Conservation (phyloP, 306 rosid species). For the Cicer arietinum region DNA sequence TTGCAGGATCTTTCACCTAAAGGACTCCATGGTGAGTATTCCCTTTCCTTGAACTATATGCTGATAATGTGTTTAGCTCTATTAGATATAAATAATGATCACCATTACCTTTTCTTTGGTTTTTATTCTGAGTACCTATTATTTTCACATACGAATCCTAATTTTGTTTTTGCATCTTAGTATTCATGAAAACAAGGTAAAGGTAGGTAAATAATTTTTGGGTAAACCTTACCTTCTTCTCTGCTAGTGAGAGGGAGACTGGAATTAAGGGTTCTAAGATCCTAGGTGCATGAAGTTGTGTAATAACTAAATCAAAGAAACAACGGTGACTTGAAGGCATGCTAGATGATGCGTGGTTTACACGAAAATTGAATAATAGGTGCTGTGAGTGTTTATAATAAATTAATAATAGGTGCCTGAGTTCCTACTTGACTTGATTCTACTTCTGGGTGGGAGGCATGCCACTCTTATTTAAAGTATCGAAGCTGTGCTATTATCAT, state of each 20-base stretch:
- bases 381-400: conserved; percentile 3
- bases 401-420: not conserved
- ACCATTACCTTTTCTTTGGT: not conserved
- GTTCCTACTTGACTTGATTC: not conserved
- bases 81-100: not conserved
- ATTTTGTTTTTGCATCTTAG: not conserved
- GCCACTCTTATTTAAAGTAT: not conserved
- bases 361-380: not conserved
- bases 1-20: conserved; percentile 87
- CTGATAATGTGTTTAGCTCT: conserved; percentile 10
- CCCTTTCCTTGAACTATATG: conserved; percentile 41
- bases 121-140: not conserved
- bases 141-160: not conserved
- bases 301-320: conserved; percentile 21
- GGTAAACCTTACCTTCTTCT: not conserved
- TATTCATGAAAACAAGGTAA: conserved; percentile 2
- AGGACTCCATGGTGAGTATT: conserved; percentile 86
- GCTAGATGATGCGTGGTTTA: conserved; percentile 21
- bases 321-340: conserved; percentile 3
- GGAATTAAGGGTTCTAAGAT: conserved; percentile 25
- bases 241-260: not conserved
- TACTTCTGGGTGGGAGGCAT: not conserved
- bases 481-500: conserved; percentile 9
- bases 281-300: conserved; percentile 17
- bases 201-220: conserved; percentile 6